These are phyloP conservation scores for Xylaria sp. DNA, from an alignment of 2,329 filamentous ascomycete genomes.

Conservation along the genomic window DNA sequence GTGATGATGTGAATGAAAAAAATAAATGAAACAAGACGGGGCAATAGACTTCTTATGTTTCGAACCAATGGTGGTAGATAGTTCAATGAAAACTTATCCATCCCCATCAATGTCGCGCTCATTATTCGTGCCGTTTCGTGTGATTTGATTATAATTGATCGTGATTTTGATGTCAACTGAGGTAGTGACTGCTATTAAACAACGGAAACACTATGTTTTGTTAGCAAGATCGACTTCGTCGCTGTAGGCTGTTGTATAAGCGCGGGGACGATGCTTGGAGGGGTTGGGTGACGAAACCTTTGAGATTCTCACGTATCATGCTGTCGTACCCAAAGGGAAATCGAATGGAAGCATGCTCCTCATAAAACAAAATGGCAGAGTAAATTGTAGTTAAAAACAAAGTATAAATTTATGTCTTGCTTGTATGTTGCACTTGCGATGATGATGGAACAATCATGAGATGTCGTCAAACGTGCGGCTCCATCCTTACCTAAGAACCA, in stretches of 20 bases:
- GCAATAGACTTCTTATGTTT: conserved; percentile 34
- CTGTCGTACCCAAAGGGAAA: background rate
- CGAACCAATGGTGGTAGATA: conserved; percentile 31
- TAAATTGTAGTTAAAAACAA: no score
- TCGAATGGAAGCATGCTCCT: background rate
- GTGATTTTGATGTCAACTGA: background rate
- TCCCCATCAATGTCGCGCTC: background rate
- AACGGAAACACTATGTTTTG: background rate
- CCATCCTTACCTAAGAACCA: conserved; percentile 34
- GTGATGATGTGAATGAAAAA: conserved; percentile 21
- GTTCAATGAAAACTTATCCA: conserved; percentile 35
- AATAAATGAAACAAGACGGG: conserved; percentile 31
- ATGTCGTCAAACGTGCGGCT: conserved; percentile 36
- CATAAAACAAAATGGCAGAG: no score
- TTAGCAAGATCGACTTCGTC: background rate
- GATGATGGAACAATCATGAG: background rate
- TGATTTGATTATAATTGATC: conserved; percentile 4
- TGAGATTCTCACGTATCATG: background rate
- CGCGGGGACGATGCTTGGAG: background rate
- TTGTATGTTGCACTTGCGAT: background rate
- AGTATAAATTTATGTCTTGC: background rate
- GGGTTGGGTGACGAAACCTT: background rate
- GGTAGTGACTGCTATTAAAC: background rate
- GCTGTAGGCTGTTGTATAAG: background rate
- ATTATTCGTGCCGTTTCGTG: background rate